Conservation (phyloP, 2,329 filamentous ascomycete genomes). For the Aspergillus novoparasiticus region DNA sequence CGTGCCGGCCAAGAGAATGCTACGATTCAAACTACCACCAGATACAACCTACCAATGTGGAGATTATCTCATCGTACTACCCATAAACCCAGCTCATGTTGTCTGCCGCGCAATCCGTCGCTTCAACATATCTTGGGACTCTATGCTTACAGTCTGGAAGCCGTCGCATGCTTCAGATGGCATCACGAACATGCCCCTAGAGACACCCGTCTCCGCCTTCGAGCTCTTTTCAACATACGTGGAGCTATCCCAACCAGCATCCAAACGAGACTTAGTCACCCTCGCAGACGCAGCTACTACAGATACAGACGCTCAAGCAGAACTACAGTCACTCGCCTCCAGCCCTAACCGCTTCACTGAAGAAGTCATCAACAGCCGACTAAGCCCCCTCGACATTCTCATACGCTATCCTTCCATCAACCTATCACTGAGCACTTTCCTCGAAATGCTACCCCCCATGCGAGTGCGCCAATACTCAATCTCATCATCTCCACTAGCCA, state of each 20-base stretch:
- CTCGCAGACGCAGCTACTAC: constrained; percentile 49
- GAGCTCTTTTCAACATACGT: constrained; percentile 71
- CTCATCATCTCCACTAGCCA: constrained; percentile 69
- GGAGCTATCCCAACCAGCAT: constrained; percentile 72
- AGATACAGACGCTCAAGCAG: constrained; percentile 52
- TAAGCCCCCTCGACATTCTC: constrained; percentile 65
- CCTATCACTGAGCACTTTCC: constrained; percentile 67
- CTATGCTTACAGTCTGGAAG: constrained; percentile 63
- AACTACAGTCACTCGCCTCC: constrained; percentile 33
- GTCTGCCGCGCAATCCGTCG: constrained; percentile 64
- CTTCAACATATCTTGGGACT: constrained; percentile 71
- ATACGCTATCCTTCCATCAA: constrained; percentile 63
- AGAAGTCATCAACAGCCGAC: constrained; percentile 57
- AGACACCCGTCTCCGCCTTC: constrained; percentile 60
- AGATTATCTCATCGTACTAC: constrained; percentile 75
- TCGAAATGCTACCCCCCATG: constrained; percentile 75
- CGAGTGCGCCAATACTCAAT: constrained; percentile 79
- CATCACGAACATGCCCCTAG: constrained; percentile 52
- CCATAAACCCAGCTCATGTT: constrained; percentile 65
- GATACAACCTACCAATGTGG: constrained; percentile 69
- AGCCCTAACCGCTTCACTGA: constrained; percentile 46
- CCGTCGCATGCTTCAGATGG: constrained; percentile 48
- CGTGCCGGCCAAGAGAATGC: constrained; percentile 62
- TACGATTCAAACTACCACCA: constrained; percentile 68
- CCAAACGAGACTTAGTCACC: constrained; percentile 61